A percentile compares a stretch with the other conserved stretches of the same genome.
These are phyloP conservation scores for Trifolium repens DNA, from an alignment of 306 rosid genomes.

Conservation along the genomic window DNA sequence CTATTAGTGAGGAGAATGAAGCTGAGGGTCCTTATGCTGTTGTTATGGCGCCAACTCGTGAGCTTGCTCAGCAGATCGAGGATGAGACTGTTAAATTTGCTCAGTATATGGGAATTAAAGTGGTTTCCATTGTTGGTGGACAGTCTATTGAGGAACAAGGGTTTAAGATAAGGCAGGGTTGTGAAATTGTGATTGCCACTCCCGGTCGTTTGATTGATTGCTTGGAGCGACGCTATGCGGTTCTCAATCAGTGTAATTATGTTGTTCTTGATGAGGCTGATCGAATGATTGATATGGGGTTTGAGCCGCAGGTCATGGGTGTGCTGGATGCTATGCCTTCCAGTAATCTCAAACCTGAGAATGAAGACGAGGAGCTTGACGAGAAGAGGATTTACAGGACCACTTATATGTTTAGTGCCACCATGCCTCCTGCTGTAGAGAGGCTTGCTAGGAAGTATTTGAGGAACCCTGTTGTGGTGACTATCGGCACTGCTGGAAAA, in stretches of 20 bases:
- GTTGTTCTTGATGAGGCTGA: conserved; percentile 98
- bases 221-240: conserved; percentile 84
- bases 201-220: conserved; percentile 92
- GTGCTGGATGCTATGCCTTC: conserved; percentile 97
- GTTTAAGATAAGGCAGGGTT: conserved; percentile 83
- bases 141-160: conserved; percentile 95
- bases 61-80: conserved; percentile 94
- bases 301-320: conserved; percentile 90
- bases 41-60: conserved; percentile 96
- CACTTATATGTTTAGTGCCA: conserved; percentile 93
- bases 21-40: conserved; percentile 96
- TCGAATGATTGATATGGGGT: conserved; percentile 95
- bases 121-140: conserved; percentile 94
- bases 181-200: conserved; percentile 92
- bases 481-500: conserved; percentile 88
- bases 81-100: conserved; percentile 88
- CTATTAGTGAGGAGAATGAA: conserved; percentile 86
- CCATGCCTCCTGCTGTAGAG: conserved; percentile 93
- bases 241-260: conserved; percentile 90
- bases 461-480: conserved; percentile 93
- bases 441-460: conserved; percentile 84
- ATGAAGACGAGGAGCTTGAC: conserved; percentile 90
- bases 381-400: conserved; percentile 88
- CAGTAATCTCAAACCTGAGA: conserved; percentile 86
- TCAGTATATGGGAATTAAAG: conserved; percentile 76